Conservation (phyloP, 2,329 filamentous ascomycete genomes). For the Xylariaceae sp. region DNA sequence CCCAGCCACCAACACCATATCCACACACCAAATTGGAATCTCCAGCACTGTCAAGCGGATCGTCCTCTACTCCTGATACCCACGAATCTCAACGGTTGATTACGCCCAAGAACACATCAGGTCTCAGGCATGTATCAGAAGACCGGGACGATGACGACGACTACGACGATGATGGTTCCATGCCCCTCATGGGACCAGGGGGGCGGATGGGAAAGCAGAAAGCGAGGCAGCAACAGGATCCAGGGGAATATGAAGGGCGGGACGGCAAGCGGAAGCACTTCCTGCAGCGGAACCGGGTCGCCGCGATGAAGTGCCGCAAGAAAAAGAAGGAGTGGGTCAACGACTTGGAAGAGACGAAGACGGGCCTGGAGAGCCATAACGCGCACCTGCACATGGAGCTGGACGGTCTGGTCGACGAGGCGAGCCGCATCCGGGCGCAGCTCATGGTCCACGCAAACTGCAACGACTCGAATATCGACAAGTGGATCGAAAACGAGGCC, state of each 20-base stretch:
- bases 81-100: constrained; percentile 22
- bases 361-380: constrained; percentile 41
- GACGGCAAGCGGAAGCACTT: constrained; percentile 49
- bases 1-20: constrained; percentile 13
- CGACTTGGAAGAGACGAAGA: constrained; percentile 43
- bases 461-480: constrained; percentile 47
- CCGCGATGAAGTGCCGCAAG: constrained; percentile 67
- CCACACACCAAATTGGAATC: constrained; percentile 20
- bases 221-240: constrained; percentile 16
- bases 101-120: constrained; percentile 20
- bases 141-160: constrained; percentile 5
- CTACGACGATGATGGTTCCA: constrained; percentile 10
- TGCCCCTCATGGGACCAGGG: constrained; percentile 19
- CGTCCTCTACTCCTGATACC: constrained; percentile 26
- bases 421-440: constrained; percentile 43
- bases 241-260: constrained; percentile 24
- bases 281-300: constrained; percentile 64
- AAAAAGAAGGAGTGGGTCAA: constrained; percentile 55
- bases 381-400: constrained; percentile 40
- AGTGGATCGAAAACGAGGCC: constrained; percentile 50
- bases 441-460: constrained; percentile 50
- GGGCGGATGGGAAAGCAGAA: constrained; percentile 23
- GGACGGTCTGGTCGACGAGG: constrained; percentile 39
- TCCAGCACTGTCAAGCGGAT: constrained; percentile 24
- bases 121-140: constrained; percentile 3